Percentiles rank a stretch among this genome's conserved stretches.
Evolutionary conservation across 805 yeast genomes (phyloP).

Genomic region (Sugiyamaella floridensis): DNA sequence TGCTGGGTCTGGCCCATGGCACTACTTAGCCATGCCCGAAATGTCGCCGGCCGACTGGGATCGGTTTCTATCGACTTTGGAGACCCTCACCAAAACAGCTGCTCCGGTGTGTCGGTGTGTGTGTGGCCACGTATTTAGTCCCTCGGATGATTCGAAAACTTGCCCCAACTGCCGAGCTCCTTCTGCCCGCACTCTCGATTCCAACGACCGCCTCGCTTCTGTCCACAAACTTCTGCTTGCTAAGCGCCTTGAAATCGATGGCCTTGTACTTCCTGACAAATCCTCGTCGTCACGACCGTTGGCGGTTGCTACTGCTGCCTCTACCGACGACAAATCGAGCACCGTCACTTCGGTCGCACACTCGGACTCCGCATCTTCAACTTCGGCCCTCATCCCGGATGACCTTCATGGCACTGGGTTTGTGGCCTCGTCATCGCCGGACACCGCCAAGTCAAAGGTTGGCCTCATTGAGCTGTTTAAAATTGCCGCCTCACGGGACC

Average conservation of each 20-base stretch:
- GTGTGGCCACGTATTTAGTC: background rate
- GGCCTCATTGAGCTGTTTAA: slow-evolving; percentile 1
- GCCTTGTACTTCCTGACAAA: background rate
- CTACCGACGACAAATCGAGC: background rate
- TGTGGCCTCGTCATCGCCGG: slow-evolving; percentile 1
- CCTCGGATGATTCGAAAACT: background rate
- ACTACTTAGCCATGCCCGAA: background rate
- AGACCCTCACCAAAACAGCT: background rate
- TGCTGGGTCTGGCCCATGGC: background rate
- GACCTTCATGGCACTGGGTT: background rate
- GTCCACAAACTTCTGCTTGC: background rate
- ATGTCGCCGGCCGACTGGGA: background rate
- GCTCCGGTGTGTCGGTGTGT: background rate
- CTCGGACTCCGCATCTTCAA: background rate
- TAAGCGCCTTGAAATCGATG: background rate
- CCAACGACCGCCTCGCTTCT: background rate
- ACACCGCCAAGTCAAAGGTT: background rate
- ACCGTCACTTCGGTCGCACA: background rate
- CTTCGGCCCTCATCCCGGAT: background rate
- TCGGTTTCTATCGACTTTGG: background rate
- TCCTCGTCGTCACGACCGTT: no score
- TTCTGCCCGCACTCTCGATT: background rate
- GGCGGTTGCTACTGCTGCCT: background rate
- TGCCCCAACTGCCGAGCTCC: background rate
- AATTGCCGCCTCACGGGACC: background rate